Evolutionary conservation across 768 basidiomycete genomes (phyloP).

Genomic region (Galerina marginata): DNA sequence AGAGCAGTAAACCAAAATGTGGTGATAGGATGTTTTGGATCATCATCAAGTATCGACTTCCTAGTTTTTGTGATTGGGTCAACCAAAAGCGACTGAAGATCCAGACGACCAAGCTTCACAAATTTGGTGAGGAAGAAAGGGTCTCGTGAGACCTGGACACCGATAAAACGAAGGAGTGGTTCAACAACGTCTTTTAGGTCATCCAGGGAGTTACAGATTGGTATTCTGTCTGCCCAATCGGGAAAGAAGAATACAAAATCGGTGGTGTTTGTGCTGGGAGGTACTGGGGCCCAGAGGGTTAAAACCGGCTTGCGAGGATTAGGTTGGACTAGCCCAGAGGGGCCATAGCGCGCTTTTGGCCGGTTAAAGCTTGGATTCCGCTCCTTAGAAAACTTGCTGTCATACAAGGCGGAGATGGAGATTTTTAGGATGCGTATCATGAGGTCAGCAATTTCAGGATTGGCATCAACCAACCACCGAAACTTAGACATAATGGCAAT

Average conservation of each 20-base stretch:
- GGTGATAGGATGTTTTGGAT: constrained; percentile 65
- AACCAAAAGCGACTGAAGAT: constrained; percentile 59
- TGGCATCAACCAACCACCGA: constrained; percentile 83
- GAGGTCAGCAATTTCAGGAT: constrained; percentile 86
- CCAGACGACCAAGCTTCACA: constrained; percentile 73
- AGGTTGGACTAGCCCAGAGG: constrained; percentile 56
- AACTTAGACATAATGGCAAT: constrained; percentile 80
- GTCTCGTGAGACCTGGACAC: constrained; percentile 82
- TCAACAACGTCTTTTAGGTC: constrained; percentile 80
- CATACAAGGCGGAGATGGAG: constrained; percentile 75
- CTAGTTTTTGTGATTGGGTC: constrained; percentile 61
- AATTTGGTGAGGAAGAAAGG: constrained; percentile 80
- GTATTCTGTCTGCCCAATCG: constrained; percentile 76
- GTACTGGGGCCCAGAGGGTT: constrained; percentile 81
- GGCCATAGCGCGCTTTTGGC: constrained; percentile 67
- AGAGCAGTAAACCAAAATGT: constrained; percentile 85
- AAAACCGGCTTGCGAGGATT: constrained; percentile 66
- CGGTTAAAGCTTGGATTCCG: constrained; percentile 65
- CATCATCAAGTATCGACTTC: constrained; percentile 56
- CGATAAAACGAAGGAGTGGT: constrained; percentile 80
- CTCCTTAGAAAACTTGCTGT: constrained; percentile 57
- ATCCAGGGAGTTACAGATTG: constrained; percentile 63
- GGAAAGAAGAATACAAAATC: constrained; percentile 93
- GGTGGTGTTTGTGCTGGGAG: constrained; percentile 74
- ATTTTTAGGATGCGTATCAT: constrained; percentile 76